phyloP scores from a whole-genome alignment of 768 basidiomycete species.

The Hebeloma cylindrosporum region DNA sequence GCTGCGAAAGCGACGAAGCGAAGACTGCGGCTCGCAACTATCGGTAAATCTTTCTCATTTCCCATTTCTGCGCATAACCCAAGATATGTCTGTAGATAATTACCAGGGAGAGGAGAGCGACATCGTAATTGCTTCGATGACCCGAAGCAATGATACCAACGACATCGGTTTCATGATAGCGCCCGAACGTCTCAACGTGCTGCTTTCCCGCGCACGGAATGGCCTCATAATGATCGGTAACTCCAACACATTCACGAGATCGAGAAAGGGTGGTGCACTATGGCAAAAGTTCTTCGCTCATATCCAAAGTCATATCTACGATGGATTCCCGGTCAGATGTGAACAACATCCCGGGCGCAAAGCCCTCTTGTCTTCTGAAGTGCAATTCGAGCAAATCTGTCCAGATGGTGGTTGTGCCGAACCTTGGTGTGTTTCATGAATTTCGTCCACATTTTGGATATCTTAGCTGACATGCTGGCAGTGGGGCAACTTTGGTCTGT shows the following conservation, averaged over 20 bases:
- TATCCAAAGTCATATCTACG: constrained; percentile 45
- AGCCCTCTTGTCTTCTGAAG: constrained; percentile 37
- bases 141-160: constrained; percentile 52
- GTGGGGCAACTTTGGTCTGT: constrained; percentile 50
- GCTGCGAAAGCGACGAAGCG: constrained; percentile 42
- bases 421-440: constrained; percentile 49
- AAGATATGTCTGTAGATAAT: constrained; percentile 47
- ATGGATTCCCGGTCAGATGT: constrained; percentile 59
- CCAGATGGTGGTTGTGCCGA: constrained; percentile 65
- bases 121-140: constrained; percentile 62
- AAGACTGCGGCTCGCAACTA: constrained; percentile 59
- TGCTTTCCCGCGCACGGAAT: constrained; percentile 67
- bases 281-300: constrained; percentile 50
- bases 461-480: constrained; percentile 21
- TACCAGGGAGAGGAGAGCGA: constrained; percentile 78
- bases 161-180: constrained; percentile 75
- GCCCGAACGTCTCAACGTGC: constrained; percentile 68
- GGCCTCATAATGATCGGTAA: constrained; percentile 69
- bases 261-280: constrained; percentile 45
- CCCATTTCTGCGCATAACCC: not conserved
- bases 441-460: not conserved
- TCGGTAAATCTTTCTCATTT: constrained; percentile 42
- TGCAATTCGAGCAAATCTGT: constrained; percentile 49
- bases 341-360: constrained; percentile 49
- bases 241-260: constrained; percentile 51